Base-by-base conservation (phyloP, 1,284 basidiomycete species). In the Microbotryum intermedium region DNA sequence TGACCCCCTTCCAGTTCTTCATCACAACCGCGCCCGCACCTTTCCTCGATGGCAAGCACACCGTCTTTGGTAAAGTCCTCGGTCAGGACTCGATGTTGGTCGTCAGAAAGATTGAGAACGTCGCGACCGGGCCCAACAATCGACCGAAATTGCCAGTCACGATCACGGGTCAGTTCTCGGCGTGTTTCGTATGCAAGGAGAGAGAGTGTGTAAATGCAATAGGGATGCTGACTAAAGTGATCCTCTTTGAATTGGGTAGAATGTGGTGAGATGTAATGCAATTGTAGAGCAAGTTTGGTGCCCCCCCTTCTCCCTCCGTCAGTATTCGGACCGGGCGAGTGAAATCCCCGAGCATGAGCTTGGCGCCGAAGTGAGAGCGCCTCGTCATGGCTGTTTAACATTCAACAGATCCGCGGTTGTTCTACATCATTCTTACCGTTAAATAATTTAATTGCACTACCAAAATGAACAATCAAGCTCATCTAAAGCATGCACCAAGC, bases 31-130 rank as follows among this genome's bases (percentile, higher is more conserved):
- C 86, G 18, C 87, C 88, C 61, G 93, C 91, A 65, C 88, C 91
- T 67, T 98, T 97, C 74, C 80, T 97, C 46, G 90, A 97, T 72
- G 87, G 87, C 55, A 97, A 95, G 73, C 92, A 97, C 74, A 86
- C 89, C 63, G 90, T 95, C 1, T 97, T 97, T 71, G 92, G 92
- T 13, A 85, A 84, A 66, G 88, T 95, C 39, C 81, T 87, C 63
- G 89, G 68, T 16, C 64, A 64, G 30, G 69, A 66, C 71, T 74
- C 62, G 69, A 77, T 68, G 76, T 74, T 60, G 39, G 69, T 71
- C 26, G 80, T 97, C 55, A 82, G 92, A 65, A 97, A 95, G 75
- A 90, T 97, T 60, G 92, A 97, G 77, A 90, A 91, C 68, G 90
- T 94, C 0, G 83, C 90, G 6, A 95, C 90, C 0, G 93, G 61